phyloP scores from a whole-genome alignment of 2,329 filamentous ascomycete genomes.

The Fusarium aywerte region DNA sequence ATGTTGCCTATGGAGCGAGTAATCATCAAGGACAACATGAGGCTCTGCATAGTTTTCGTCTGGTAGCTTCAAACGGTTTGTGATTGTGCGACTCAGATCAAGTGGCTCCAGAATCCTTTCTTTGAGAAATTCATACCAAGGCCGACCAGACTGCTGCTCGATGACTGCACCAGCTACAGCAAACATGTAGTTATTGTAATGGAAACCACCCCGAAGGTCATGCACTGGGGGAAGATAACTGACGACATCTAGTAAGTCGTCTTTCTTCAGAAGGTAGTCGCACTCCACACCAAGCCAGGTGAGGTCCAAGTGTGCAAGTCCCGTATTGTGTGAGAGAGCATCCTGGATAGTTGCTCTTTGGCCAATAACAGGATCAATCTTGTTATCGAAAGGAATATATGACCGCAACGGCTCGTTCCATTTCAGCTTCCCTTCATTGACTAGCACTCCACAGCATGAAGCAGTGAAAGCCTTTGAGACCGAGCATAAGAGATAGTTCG shows the following conservation, averaged over 20 bases:
- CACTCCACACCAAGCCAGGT: neutral
- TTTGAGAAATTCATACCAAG: neutral
- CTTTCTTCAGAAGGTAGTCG: neutral
- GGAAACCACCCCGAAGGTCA: neutral
- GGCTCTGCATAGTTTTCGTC: fast-evolving
- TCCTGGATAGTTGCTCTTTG: neutral
- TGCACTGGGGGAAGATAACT: neutral
- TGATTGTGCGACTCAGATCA: neutral
- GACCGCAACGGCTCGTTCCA: neutral
- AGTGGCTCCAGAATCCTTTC: neutral
- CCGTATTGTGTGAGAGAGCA: neutral
- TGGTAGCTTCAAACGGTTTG: fast-evolving
- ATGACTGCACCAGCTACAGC: neutral
- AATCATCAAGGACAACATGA: neutral
- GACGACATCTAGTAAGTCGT: neutral
- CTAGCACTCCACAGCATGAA: neutral
- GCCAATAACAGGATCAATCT: neutral
- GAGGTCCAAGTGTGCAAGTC: neutral
- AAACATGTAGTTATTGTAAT: neutral
- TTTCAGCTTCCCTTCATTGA: neutral
- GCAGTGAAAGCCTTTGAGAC: neutral
- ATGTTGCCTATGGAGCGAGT: too few relatives aligned
- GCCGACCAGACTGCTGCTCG: neutral
- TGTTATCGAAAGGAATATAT: neutral
- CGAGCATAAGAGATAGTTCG: fast-evolving